These are phyloP conservation scores for Xylaria longipes DNA, from an alignment of 495 filamentous ascomycete genomes.

Conservation along the genomic window DNA sequence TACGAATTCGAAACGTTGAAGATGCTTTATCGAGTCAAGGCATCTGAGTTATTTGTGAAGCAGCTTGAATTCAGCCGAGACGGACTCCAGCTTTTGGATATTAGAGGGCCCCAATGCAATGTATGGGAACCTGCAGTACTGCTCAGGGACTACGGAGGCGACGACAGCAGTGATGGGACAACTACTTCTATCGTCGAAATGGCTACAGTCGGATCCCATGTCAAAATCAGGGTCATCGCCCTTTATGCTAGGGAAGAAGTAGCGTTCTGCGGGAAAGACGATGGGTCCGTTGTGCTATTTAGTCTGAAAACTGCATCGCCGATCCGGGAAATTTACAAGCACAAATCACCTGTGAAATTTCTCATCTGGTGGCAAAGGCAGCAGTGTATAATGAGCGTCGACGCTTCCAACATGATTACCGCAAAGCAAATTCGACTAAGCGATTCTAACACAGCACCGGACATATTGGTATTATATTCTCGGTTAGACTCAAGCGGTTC, in stretches of 20 bases:
- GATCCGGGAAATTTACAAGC: neutral
- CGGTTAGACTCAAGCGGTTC: neutral
- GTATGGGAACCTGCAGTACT: constrained; percentile 41
- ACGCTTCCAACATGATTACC: neutral
- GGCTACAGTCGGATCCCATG: neutral
- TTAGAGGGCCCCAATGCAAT: constrained; percentile 35
- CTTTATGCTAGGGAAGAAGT: neutral
- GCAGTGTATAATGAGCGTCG: neutral
- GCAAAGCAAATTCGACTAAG: neutral
- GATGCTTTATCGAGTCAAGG: constrained; percentile 34
- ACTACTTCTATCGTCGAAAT: neutral
- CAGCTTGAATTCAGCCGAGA: constrained; percentile 37
- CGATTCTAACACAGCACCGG: neutral
- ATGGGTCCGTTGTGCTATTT: neutral
- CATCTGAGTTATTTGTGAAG: constrained; percentile 26
- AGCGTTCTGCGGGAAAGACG: neutral
- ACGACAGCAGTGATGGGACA: neutral
- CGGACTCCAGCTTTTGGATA: constrained; percentile 38
- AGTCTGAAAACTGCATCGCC: neutral
- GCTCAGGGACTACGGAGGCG: neutral
- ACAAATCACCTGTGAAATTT: neutral
- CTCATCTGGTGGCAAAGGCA: neutral
- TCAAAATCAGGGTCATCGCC: neutral
- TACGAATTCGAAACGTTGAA: constrained; percentile 39
- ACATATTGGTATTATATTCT: neutral